These are phyloP conservation scores for Cystofilobasidium bisporidii DNA, from an alignment of 768 basidiomycete species.

Conservation along the genomic window DNA sequence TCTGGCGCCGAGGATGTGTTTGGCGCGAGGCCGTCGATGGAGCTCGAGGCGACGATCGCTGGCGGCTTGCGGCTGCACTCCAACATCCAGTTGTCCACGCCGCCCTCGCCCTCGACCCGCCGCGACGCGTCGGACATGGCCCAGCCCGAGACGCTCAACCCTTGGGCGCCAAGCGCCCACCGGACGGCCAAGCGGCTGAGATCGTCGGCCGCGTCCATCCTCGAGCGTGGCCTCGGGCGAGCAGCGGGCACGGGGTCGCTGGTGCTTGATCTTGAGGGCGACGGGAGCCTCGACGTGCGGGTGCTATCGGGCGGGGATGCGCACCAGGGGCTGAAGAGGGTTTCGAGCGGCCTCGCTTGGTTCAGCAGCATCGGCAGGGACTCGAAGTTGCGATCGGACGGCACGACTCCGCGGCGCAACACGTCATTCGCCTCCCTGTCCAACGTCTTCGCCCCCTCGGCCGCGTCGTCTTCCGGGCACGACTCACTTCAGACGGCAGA, in stretches of 20 bases:
- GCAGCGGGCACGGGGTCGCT: conserved; percentile 6
- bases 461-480: not conserved
- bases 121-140: not conserved
- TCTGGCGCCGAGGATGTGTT: not conserved
- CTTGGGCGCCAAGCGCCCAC: not conserved
- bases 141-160: too few relatives aligned
- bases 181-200: not conserved
- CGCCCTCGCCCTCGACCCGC: not conserved
- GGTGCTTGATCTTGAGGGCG: not conserved
- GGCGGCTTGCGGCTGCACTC: conserved; percentile 14
- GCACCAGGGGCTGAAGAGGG: not conserved
- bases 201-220: not conserved
- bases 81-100: conserved; percentile 10
- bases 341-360: not conserved
- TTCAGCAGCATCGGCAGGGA: not conserved
- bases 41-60: not conserved
- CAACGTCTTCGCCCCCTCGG: not conserved
- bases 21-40: not conserved
- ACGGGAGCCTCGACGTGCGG: not conserved
- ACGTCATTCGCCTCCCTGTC: conserved; percentile 16
- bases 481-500: not conserved
- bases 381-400: not conserved
- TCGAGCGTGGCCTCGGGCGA: conserved; percentile 14
- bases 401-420: not conserved
- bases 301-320: not conserved